Evolutionary conservation across 2,329 filamentous ascomycete species (phyloP).

Genomic region (Colletotrichum karsti): DNA sequence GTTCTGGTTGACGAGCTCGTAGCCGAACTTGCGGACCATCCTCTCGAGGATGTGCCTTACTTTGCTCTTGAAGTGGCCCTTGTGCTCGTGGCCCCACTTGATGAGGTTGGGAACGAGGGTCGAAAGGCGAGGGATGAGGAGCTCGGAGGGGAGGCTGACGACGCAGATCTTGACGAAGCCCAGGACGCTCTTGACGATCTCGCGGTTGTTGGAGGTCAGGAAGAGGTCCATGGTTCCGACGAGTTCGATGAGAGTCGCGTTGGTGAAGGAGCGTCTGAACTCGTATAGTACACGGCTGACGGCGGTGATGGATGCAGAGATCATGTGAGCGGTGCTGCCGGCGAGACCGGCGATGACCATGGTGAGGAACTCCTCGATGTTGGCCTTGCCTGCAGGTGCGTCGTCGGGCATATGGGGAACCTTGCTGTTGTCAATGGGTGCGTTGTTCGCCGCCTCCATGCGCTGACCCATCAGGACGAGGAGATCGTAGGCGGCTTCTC

Average conservation of each 20-base stretch:
- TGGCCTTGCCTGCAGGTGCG: slow-evolving; percentile 80
- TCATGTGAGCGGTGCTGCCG: slow-evolving; percentile 94
- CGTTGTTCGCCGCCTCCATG: slow-evolving; percentile 73
- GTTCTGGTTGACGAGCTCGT: slow-evolving; percentile 79
- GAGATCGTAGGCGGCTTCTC: slow-evolving; percentile 88
- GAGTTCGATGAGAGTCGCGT: slow-evolving; percentile 79
- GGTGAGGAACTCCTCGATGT: slow-evolving; percentile 94
- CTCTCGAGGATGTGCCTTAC: slow-evolving; percentile 98
- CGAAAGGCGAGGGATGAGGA: slow-evolving; percentile 80
- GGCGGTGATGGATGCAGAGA: slow-evolving; percentile 95
- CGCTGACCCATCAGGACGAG: slow-evolving; percentile 88
- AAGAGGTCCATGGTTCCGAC: slow-evolving; percentile 97
- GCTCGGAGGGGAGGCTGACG: slow-evolving; percentile 80
- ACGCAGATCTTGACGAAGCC: slow-evolving; percentile 98
- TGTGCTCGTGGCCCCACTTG: slow-evolving; percentile 98
- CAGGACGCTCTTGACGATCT: slow-evolving; percentile 93
- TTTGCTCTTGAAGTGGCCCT: slow-evolving; percentile 95
- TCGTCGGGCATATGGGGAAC: slow-evolving; percentile 87
- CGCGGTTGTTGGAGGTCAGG: slow-evolving; percentile 93
- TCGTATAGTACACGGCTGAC: slow-evolving; percentile 93
- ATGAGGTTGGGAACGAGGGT: slow-evolving; percentile 89
- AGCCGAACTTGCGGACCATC: slow-evolving; percentile 90
- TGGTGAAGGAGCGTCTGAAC: slow-evolving; percentile 77
- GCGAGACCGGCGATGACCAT: slow-evolving; percentile 98
- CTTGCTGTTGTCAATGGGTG: slow-evolving; percentile 83